A percentile compares a stretch with the other conserved stretches of the same genome.
Conservation (phyloP, 2,329 filamentous ascomycete species). For the Chrysoporthe deuterocubensis region DNA sequence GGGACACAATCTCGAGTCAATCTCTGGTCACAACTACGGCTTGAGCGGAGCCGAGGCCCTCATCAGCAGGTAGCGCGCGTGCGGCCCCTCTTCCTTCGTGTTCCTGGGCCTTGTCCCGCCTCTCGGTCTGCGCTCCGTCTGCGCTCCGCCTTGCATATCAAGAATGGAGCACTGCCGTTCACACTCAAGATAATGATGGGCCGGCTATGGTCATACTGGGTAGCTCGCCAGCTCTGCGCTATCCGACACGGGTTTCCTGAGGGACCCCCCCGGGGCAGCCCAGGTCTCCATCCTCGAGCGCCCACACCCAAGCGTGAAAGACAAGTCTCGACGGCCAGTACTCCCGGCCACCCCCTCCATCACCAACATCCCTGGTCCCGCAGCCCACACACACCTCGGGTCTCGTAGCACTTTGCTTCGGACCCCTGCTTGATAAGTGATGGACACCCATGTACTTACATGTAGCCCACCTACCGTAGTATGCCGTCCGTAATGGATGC, state of each 20-base stretch:
- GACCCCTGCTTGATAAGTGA: constrained; percentile 29
- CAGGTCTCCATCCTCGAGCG: constrained; percentile 12
- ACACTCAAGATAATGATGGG: constrained; percentile 9
- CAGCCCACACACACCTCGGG: constrained; percentile 30
- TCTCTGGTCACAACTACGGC: background rate
- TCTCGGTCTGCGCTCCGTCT: constrained; percentile 9
- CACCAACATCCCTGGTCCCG: constrained; percentile 26
- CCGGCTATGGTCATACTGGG: background rate
- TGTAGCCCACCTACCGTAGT: constrained; percentile 12
- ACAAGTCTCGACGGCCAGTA: constrained; percentile 12
- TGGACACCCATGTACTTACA: constrained; percentile 25
- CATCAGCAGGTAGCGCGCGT: background rate
- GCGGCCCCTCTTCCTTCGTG: background rate
- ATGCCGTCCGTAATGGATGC: constrained; percentile 22
- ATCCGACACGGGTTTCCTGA: constrained; percentile 11
- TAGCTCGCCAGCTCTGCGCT: constrained; percentile 3
- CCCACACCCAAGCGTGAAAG: constrained; percentile 25
- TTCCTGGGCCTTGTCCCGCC: background rate
- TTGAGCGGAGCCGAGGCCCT: background rate
- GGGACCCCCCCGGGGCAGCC: constrained; percentile 4
- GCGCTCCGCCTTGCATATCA: background rate
- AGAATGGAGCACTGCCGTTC: background rate
- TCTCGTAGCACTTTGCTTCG: constrained; percentile 28
- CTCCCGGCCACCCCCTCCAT: constrained; percentile 24
- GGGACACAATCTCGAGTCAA: background rate